Evolutionary conservation across 2,329 filamentous ascomycete species (phyloP), one percentile per base, ranked within the genome.

Genomic region (Alternaria brassicae): DNA sequence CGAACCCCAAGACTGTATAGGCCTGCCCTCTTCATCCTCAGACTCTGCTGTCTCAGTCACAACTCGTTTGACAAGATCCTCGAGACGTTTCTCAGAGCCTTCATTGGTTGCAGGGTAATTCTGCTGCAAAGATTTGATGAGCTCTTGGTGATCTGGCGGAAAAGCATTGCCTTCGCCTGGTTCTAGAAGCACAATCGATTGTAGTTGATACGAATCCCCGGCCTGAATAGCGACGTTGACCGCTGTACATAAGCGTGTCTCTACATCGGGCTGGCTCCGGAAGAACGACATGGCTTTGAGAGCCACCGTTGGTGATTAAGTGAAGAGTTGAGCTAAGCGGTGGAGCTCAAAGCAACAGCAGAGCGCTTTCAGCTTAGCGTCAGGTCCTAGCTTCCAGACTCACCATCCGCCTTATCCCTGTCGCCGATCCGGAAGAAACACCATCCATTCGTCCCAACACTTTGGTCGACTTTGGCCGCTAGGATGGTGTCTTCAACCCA

Each of bases 1-100:
- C 1, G 90, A 87, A 0, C 88, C 86, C 92, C 92, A 96, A 0
- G 85, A 83, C 7, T 89, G 88, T 12, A 76, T 60, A 6, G 70
- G 69, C 36, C 69, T 62, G 1, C 88, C 89, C 51, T 90, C 87
- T 0, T 83, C 81, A 2, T 87, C 84, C 40, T 90, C 84, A 52
- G 89, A 85, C 44, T 74, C 74, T 13, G 60, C 66, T 17, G 71
- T 72, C 55, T 76, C 71, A 7, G 88, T 86, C 60, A 76, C 73
- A 0, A 66, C 60, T 8, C 57, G 54, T 4, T 62, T 66, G 12
- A 75, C 60, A 6, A 73, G 45, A 21, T 66, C 58, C 32, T 74
- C 69, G 10, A 76, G 70, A 25, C 64, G 59, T 7, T 65, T 61
- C 45, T 69, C 67, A 1, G 71, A 62, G 4, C 53, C 61, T 25